A percentile compares a stretch with the other conserved stretches of the same genome.
phyloP scores from a whole-genome alignment of 768 basidiomycete genomes.

The Suillus alpinus region DNA sequence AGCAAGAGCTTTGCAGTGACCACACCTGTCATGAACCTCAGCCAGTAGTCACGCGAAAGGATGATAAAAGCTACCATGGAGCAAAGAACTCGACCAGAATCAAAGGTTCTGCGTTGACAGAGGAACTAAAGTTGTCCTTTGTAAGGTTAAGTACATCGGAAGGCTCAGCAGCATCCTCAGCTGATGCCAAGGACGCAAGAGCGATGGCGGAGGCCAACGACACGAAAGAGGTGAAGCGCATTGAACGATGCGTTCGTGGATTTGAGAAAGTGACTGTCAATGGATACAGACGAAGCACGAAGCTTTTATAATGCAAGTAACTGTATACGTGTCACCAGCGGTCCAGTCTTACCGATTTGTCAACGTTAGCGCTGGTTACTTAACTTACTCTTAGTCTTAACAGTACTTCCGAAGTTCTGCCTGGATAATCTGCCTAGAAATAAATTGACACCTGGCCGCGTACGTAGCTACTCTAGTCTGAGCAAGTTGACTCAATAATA shows the following conservation, averaged over 20 bases:
- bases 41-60: background rate
- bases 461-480: background rate
- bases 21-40: constrained; percentile 58
- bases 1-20: constrained; percentile 93
- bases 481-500: background rate
- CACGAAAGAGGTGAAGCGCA: constrained; percentile 60
- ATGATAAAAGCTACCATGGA: constrained; percentile 56
- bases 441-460: background rate
- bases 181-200: constrained; percentile 52
- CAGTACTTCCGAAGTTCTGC: background rate
- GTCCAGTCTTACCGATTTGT: background rate
- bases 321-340: constrained; percentile 30
- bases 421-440: background rate
- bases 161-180: constrained; percentile 39
- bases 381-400: too few relatives aligned
- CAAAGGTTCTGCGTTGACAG: constrained; percentile 64
- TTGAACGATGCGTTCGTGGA: constrained; percentile 30
- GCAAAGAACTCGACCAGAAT: constrained; percentile 96
- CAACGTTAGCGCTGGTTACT: background rate
- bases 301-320: constrained; percentile 20
- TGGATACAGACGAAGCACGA: constrained; percentile 6
- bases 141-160: constrained; percentile 86
- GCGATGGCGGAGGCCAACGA: constrained; percentile 52
- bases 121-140: constrained; percentile 61
- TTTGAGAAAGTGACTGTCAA: constrained; percentile 16